These are phyloP conservation scores for Talaromyces proteolyticus DNA, from an alignment of 495 filamentous ascomycete genomes.

Conservation along the genomic window DNA sequence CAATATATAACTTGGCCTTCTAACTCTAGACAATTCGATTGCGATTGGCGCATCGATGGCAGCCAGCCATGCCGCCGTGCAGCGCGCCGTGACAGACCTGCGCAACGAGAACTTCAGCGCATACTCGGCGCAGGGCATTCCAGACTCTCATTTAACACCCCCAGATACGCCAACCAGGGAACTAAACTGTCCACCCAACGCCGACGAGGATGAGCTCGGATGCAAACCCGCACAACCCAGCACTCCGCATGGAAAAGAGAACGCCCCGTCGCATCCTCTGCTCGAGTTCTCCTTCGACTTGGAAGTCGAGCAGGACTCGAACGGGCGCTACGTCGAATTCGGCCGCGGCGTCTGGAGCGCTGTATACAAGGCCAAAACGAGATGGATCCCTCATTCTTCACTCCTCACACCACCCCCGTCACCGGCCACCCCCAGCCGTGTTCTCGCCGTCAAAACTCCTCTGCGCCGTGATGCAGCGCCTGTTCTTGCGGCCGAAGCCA, in stretches of 20 bases:
- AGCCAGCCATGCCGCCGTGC: not conserved
- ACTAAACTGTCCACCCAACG: not conserved
- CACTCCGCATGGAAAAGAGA: not conserved
- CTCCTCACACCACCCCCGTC: conserved; percentile 41
- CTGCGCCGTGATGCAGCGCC: conserved; percentile 38
- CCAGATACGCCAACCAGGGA: conserved; percentile 1
- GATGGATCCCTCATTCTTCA: conserved; percentile 7
- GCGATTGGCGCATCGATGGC: not conserved
- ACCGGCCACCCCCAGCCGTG: conserved; percentile 23
- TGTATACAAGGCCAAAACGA: conserved; percentile 45
- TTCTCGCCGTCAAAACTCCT: conserved; percentile 52
- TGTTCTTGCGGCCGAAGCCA: conserved; percentile 47
- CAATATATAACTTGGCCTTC: not conserved
- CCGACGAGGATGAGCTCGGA: not conserved
- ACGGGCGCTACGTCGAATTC: conserved; percentile 31
- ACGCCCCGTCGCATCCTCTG: conserved; percentile 4
- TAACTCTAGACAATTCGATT: not conserved
- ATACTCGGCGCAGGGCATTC: not conserved
- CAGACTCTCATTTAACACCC: not conserved
- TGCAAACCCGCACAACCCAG: not conserved
- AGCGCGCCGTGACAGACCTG: not conserved
- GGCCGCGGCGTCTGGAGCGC: conserved; percentile 58
- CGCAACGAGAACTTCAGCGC: not conserved
- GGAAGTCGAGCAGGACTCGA: conserved; percentile 23
- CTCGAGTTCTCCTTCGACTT: conserved; percentile 28